A percentile compares a stretch with the other conserved stretches of the same genome.
Conservation (phyloP, 441 rosid genomes). For the Gossypium lobatum region DNA sequence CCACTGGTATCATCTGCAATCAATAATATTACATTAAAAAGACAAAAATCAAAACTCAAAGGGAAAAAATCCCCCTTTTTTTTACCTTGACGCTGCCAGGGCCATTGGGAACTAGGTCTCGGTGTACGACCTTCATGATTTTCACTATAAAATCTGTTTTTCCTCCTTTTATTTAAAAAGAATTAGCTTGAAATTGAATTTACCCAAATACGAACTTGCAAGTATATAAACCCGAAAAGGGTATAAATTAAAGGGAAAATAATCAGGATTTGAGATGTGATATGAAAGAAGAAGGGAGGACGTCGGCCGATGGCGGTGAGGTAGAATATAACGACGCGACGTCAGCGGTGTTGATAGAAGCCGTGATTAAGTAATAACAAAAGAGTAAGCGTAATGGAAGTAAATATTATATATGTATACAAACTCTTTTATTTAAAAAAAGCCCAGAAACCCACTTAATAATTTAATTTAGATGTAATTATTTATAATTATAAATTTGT, state of each 20-base stretch:
- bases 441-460: too few species aligned
- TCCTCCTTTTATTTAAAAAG: too few species aligned
- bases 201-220: too few species aligned
- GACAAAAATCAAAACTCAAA: not conserved
- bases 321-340: not conserved
- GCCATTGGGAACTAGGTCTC: conserved; percentile 48
- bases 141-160: not conserved
- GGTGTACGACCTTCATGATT: conserved; percentile 60
- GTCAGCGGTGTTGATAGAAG: not conserved
- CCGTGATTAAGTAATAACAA: not conserved
- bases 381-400: too few species aligned
- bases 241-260: too few species aligned
- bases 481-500: too few species aligned
- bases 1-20: conserved; percentile 67
- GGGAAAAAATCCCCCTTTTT: not conserved
- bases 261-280: too few species aligned
- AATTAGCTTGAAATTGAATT: too few species aligned
- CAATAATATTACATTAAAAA: not conserved
- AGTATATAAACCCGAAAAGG: too few species aligned
- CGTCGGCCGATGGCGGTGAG: not conserved
- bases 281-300: not conserved
- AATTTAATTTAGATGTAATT: too few species aligned
- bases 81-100: conserved; percentile 87
- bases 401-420: too few species aligned
- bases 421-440: too few species aligned